Percentiles rank a stretch among this genome's conserved stretches.
These are phyloP conservation scores for Saccharomycopsis sp. DNA, from an alignment of 805 yeast genomes.

Conservation along the genomic window DNA sequence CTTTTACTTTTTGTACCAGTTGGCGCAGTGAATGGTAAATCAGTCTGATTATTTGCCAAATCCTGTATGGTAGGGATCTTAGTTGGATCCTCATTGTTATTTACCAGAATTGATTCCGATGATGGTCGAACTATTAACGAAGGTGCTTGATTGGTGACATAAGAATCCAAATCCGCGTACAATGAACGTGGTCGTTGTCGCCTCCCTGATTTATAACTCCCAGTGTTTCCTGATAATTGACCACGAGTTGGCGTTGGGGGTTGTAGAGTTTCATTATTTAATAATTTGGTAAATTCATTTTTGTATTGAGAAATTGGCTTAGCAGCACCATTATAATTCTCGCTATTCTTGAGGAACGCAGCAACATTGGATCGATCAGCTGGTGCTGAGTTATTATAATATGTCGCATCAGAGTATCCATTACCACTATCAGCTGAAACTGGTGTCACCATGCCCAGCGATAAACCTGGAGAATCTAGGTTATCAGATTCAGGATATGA, in stretches of 20 bases:
- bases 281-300: no score
- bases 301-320: no score
- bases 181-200: slow-evolving; percentile 19
- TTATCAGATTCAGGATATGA: slow-evolving; percentile 2
- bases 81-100: background rate
- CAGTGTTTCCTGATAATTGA: background rate
- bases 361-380: no score
- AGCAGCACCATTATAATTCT: no score
- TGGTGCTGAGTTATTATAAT: no score
- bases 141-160: slow-evolving; percentile 18
- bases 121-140: slow-evolving; percentile 14
- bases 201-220: slow-evolving; percentile 18
- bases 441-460: slow-evolving; percentile 5
- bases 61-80: background rate
- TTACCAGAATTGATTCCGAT: slow-evolving; percentile 1
- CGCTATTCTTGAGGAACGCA: no score
- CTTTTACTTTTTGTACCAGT: slow-evolving; percentile 1
- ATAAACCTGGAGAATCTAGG: slow-evolving; percentile 5
- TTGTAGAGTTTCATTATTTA: background rate
- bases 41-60: slow-evolving; percentile 23
- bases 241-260: background rate
- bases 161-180: slow-evolving; percentile 20
- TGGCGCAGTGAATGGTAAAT: slow-evolving; percentile 16
- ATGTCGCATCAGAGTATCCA: no score
- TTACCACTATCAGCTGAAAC: background rate